These are phyloP conservation scores for Yamadazyma kanchanaburiensis DNA, from an alignment of 1,139 yeast genomes.

Conservation along the genomic window DNA sequence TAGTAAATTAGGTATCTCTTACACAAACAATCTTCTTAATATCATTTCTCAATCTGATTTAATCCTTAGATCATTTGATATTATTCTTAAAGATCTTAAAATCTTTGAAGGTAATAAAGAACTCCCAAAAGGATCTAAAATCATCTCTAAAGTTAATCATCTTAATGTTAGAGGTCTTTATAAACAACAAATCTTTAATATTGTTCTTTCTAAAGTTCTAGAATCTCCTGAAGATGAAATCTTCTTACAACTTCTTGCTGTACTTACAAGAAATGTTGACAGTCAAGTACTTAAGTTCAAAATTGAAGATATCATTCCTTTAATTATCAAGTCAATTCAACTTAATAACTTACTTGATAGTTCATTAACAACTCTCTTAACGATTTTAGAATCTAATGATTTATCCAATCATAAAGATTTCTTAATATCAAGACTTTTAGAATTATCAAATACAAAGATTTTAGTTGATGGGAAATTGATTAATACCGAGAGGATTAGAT, in stretches of 20 bases:
- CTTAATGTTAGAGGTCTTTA: conserved; percentile 63
- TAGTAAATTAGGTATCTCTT: conserved; percentile 44
- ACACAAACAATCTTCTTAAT: conserved; percentile 36
- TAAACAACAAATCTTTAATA: conserved; percentile 74
- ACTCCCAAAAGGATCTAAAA: conserved; percentile 18
- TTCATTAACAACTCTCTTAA: conserved; percentile 51
- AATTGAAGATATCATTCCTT: conserved; percentile 61
- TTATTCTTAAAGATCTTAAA: conserved; percentile 63
- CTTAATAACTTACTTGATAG: conserved; percentile 53
- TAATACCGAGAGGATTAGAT: conserved; percentile 47
- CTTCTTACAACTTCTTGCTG: conserved; percentile 63
- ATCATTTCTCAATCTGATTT: conserved; percentile 31
- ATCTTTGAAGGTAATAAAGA: conserved; percentile 44
- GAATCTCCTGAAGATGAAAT: conserved; percentile 35
- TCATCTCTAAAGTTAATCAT: conserved; percentile 50
- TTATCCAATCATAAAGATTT: conserved; percentile 43
- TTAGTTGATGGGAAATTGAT: conserved; percentile 18
- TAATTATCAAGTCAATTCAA: conserved; percentile 63
- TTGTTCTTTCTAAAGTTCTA: conserved; percentile 46
- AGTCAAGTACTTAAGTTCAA: conserved; percentile 59
- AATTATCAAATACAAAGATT: conserved; percentile 24
- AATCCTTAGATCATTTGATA: conserved; percentile 56
- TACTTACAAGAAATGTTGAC: conserved; percentile 59
- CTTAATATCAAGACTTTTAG: conserved; percentile 54
- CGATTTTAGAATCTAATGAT: conserved; percentile 29